phyloP scores from a whole-genome alignment of 257 asterid species.

The Solanum acaule region DNA sequence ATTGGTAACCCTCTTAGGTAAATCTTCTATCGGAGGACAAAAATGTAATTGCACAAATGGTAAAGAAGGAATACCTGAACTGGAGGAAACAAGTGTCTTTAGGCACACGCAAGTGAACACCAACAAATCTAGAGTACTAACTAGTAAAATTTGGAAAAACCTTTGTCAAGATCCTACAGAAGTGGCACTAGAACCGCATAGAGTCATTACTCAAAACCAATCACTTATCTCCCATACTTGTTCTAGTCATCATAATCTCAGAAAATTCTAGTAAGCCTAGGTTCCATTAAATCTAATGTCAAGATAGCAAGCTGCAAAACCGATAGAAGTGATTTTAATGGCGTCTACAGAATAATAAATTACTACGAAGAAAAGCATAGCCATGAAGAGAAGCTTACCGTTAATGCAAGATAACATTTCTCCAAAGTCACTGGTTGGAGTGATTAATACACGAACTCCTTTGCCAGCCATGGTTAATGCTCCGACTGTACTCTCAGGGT shows the following conservation, averaged over 20 bases:
- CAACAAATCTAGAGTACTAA: neutral
- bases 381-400: slow-evolving; percentile 35
- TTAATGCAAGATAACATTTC: slow-evolving; percentile 89
- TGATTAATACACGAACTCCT: slow-evolving; percentile 88
- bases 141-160: neutral
- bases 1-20: neutral
- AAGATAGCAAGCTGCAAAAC: neutral
- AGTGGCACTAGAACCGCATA: neutral
- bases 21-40: neutral
- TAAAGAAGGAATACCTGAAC: neutral
- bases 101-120: neutral
- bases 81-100: neutral
- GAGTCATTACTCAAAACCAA: neutral
- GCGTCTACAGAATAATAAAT: neutral
- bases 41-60: neutral
- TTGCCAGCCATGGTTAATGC: slow-evolving; percentile 94
- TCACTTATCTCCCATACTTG: neutral
- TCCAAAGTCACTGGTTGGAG: slow-evolving; percentile 92
- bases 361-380: neutral
- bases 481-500: slow-evolving; percentile 95
- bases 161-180: neutral
- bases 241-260: neutral
- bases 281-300: neutral
- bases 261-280: neutral
- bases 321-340: neutral